Conservation (phyloP, 2,329 filamentous ascomycete genomes). For the Phaeosphaeriaceae sp. region DNA sequence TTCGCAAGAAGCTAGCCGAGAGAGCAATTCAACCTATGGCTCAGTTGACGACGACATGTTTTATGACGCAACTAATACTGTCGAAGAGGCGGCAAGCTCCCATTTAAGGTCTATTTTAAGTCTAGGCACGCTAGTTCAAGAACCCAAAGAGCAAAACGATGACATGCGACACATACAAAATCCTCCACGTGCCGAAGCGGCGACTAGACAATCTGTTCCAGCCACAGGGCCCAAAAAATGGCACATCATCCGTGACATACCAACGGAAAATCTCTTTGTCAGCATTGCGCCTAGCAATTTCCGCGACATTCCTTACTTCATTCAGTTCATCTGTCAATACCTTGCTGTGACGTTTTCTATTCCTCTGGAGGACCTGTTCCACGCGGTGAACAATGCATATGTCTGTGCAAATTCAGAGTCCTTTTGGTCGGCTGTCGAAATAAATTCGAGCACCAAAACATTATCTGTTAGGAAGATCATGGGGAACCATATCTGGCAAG, state of each 20-base stretch:
- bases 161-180: too few species aligned
- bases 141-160: too few species aligned
- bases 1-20: slow-evolving; percentile 18
- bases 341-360: slow-evolving; percentile 26
- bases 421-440: neutral
- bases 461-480: too few species aligned
- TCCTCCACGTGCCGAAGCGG: too few species aligned
- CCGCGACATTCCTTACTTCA: slow-evolving; percentile 33
- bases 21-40: slow-evolving; percentile 34
- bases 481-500: slow-evolving; percentile 27
- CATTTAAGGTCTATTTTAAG: too few species aligned
- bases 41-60: slow-evolving; percentile 32
- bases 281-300: slow-evolving; percentile 15
- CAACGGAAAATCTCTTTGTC: slow-evolving; percentile 37
- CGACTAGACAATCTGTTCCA: too few species aligned
- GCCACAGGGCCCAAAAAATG: too few species aligned
- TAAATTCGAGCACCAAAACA: too few species aligned
- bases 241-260: slow-evolving; percentile 31
- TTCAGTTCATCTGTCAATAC: slow-evolving; percentile 42
- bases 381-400: slow-evolving; percentile 5
- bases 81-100: slow-evolving; percentile 10
- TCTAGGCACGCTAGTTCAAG: too few species aligned
- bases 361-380: slow-evolving; percentile 20
- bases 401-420: neutral
- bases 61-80: slow-evolving; percentile 14